Evolutionary conservation across 768 basidiomycete genomes (phyloP), one percentile per base, ranked within the genome.

Genomic region (Naganishia vaughanmartiniae): DNA sequence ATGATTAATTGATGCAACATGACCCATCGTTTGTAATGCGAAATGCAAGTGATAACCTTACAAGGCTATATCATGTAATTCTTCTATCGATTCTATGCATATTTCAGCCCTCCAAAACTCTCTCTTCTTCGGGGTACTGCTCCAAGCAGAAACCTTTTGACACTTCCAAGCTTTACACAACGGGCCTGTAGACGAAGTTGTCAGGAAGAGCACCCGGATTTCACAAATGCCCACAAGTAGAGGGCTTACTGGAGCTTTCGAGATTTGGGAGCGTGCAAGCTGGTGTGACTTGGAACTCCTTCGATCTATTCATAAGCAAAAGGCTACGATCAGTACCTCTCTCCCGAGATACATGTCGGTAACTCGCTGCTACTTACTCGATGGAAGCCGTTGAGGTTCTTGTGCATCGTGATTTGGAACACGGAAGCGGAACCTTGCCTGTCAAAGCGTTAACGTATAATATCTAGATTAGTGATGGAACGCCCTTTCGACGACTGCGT

Each of bases 351-450:
- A 7, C 34, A 65, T 73, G 36, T 26, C 12, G 7, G 39, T 42
- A 34, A 19, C n/a, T 15, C 42, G 17, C 10, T 42, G 42, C 10
- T 11, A 15, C 60, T 46, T 67, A 79, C 79, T 60, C 96, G 90
- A 78, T 92, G 93, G 84, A 89, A 98, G 0, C 89, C 91, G 79
- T 98, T 98, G 74, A 98, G 83, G 85, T 98, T 99, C 85, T 99
- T 99, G 85, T 98, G 95, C 72, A 94, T 83, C 5, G 94, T 97
- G 78, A 99, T 87, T 84, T 98, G 94, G 90, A 95, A 99, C 51
- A 97, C 90, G 0, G 92, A 91, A 9, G 90, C 88, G 15, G 89
- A 85, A 39, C 96, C 96, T 85, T 98, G 91, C 31, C 90, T 89
- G 72, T 60, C 0, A 45, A 19, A 24, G 14, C 9, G 39, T 42